Base-by-base conservation (phyloP, 768 basidiomycete species). In the Lactarius trivialis region DNA sequence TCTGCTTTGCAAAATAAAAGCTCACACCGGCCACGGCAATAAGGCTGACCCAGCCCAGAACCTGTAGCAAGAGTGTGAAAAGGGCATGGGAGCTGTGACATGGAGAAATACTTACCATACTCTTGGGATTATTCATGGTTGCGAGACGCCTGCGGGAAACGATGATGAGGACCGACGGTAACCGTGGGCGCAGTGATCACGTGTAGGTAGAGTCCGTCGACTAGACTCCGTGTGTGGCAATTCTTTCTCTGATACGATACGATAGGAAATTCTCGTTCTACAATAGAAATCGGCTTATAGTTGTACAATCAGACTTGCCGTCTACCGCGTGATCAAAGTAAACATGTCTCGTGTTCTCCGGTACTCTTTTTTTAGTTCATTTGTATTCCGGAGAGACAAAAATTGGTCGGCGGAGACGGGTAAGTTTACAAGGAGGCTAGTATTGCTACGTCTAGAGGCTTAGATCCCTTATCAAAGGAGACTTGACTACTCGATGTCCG, bases 1-100 rank as follows among this genome's bases (percentile, higher is more conserved):
- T 68, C 60, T 73, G 70, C 56, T 73, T 75, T 12, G 77, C 75
- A 56, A 63, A 76, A 65, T 73, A 73, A 65, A 75, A 76, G 53
- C 75, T 76, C 45, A 71, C 73, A 4, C 73, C 74, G 0, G 76
- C 76, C 9, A 72, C 75, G 34, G 68, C 66, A 24, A 78, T 68
- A 21, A 78, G 68, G 39, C 68, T 69, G n/a, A 68, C 71, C 72
- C 74, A 75, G 26, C 74, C 74, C 14, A 75, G 50, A 28, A 68
- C 63, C 74, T 75, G 62, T n/a, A 30, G 26, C 19, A 24, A 15
- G 4, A 26, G 30, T 37, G 14, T 28, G 21, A 33, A 24, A 24
- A 11, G 14, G 36, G 33, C 7, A 28, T 21, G 17, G 17, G 7
- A 3, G 28, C 19, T 21, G 51, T 52, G 2, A 3, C 30, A 7